Evolutionary conservation across 345 rosid species (phyloP), one percentile per base, ranked within the genome.

Genomic region (Aethionema arabicum): DNA sequence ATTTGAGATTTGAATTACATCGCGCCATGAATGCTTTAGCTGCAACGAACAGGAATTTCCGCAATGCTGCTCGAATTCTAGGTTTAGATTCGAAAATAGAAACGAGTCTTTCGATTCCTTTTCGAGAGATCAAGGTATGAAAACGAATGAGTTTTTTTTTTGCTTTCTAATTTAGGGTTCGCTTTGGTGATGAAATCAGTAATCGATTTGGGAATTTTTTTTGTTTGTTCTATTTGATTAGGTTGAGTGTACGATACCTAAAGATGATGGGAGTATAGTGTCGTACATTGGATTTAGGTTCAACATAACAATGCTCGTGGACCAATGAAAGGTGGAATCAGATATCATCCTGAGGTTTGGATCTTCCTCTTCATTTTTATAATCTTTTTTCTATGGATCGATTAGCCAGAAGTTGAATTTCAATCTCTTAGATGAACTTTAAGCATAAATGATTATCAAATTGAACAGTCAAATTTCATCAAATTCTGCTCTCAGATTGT

Each of bases 291-390:
- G 99, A 59, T 95, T 95, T 59, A 84, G 99, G 95, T 95, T 16
- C 99, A 95, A 52, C 96, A 95, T 60, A 98, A 95, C 69, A 90
- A 95, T 78, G 77, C 99, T 49, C 96, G 99, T 52, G 99, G 99
- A 9, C 98, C 98, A 74, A 95, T 95, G 99, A 95, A 95, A 72
- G 98, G 99, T 32, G 99, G 99, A 29, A 95, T 95, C 82, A 83
- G 99, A 86, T 95, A 85, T 66, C 99, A 95, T 75, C 99, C 86
- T 40, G 98, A 95, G 99, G 99, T 90, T 21, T 21, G 27, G 27
- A 21, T 1, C 30, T 44, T 2, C 6, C 29, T 51, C 12, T 2
- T 33, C 11, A 41, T 10, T 39, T 14, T 61, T 50, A 7, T 38
- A 12, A 61, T 56, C 21, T 5, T 30, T 14, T 39, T 38, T 42